Percentiles rank a stretch among this genome's conserved stretches.
These are phyloP conservation scores for Podaxis pistillaris DNA, from an alignment of 768 basidiomycete species.

Conservation along the genomic window DNA sequence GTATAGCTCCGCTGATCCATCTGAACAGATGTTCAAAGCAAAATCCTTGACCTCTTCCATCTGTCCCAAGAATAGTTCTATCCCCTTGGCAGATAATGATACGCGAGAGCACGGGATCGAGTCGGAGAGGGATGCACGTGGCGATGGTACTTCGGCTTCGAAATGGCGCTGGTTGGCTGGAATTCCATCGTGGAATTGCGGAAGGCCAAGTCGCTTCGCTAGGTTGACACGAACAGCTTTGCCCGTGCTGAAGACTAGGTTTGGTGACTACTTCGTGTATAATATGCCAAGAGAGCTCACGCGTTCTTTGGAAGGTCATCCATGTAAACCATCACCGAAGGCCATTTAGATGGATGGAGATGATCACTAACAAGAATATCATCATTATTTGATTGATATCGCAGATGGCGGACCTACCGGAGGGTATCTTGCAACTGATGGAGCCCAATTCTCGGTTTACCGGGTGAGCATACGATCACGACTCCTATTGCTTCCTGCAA, in stretches of 20 bases:
- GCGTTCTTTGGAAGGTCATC: conserved; percentile 44
- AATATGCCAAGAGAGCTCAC: conserved; percentile 16
- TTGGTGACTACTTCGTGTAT: background rate
- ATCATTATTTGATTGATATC: background rate
- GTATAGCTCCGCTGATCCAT: conserved; percentile 37
- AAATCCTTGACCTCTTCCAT: conserved; percentile 32
- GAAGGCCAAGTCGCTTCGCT: conserved; percentile 38
- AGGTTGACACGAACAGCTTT: conserved; percentile 47
- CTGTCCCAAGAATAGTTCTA: conserved; percentile 27
- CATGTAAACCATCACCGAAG: conserved; percentile 47
- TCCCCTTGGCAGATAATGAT: conserved; percentile 23
- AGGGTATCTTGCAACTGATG: conserved; percentile 41
- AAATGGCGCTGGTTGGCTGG: conserved; percentile 39
- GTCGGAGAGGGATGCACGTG: conserved; percentile 31
- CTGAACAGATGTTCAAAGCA: conserved; percentile 29
- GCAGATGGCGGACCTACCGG: conserved; percentile 22
- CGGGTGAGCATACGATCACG: conserved; percentile 36
- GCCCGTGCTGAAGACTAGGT: conserved; percentile 30
- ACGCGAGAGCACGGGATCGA: conserved; percentile 37
- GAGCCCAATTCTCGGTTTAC: conserved; percentile 35
- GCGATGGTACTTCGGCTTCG: conserved; percentile 33
- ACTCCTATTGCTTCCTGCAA: conserved; percentile 48
- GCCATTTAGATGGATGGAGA: conserved; percentile 50
- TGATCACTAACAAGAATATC: conserved; percentile 29
- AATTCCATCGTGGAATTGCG: conserved; percentile 31